phyloP scores from a whole-genome alignment of 345 rosid genomes.

The Anacardium occidentale region DNA sequence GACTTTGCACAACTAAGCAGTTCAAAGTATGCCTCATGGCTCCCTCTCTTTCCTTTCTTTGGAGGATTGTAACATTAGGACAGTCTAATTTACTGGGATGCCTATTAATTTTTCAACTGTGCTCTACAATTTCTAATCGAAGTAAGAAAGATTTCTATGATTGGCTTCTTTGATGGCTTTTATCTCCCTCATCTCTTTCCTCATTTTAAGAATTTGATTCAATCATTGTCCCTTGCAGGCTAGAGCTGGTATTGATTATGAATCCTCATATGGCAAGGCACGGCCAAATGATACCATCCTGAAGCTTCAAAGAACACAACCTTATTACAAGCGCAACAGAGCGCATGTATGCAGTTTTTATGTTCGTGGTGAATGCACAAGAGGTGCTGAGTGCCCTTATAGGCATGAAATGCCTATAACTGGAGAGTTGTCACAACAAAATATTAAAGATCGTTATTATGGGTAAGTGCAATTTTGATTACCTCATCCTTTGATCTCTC shows the following conservation, averaged over 20 bases:
- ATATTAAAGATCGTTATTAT: constrained; percentile 92
- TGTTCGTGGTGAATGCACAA: constrained; percentile 88
- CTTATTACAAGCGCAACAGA: constrained; percentile 85
- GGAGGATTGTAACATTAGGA: not conserved
- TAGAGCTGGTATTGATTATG: constrained; percentile 93
- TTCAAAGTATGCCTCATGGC: not conserved
- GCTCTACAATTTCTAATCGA: not conserved
- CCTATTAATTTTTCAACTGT: not conserved
- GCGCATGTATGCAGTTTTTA: constrained; percentile 98
- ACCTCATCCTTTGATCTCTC: not conserved
- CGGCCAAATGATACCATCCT: constrained; percentile 83
- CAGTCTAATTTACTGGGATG: not conserved
- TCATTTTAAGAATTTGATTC: not conserved
- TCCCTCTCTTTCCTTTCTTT: not conserved
- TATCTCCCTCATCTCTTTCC: not conserved
- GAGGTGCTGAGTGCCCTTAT: constrained; percentile 96
- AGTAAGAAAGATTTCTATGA: not conserved
- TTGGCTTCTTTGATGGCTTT: constrained; percentile 2
- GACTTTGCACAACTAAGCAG: not conserved
- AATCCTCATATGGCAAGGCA: constrained; percentile 87
- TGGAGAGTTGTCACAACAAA: constrained; percentile 94
- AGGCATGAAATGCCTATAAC: constrained; percentile 96
- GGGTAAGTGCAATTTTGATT: constrained; percentile 50
- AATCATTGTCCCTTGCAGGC: constrained; percentile 49
- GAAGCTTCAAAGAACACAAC: constrained; percentile 92